Evolutionary conservation across 306 rosid genomes (phyloP).

Genomic region (Hylodesmum podocarpum): DNA sequence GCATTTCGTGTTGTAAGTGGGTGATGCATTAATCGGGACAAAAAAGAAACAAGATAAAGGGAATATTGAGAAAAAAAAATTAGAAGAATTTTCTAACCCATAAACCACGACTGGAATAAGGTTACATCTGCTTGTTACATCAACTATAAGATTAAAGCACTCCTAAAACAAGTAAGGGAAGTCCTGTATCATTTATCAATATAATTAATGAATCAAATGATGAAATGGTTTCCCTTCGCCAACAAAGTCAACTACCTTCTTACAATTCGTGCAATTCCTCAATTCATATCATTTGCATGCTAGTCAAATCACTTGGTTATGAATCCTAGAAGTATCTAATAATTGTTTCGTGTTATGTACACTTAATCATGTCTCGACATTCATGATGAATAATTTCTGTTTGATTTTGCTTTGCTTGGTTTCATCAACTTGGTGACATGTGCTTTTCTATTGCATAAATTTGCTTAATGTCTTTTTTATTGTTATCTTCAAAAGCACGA

Average conservation of each 20-base stretch:
- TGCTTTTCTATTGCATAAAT: not conserved
- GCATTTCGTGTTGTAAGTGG: too few species aligned
- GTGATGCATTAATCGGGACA: slow-evolving; percentile 13
- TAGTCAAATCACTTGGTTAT: too few species aligned
- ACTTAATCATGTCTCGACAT: too few species aligned
- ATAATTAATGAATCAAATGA: not conserved
- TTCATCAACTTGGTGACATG: not conserved
- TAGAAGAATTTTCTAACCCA: slow-evolving; percentile 59
- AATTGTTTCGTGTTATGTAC: too few species aligned
- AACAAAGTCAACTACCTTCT: slow-evolving; percentile 89
- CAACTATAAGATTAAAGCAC: slow-evolving; percentile 91
- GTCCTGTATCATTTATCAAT: slow-evolving; percentile 21
- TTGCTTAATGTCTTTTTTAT: not conserved
- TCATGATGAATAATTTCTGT: not conserved
- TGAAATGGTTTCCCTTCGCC: slow-evolving; percentile 34
- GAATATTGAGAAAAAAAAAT: slow-evolving; percentile 6
- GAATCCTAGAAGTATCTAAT: too few species aligned
- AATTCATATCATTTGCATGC: too few species aligned
- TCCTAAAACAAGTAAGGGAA: slow-evolving; percentile 51
- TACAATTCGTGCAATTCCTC: slow-evolving; percentile 88
- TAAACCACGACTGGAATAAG: slow-evolving; percentile 97
- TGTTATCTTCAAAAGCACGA: not conserved
- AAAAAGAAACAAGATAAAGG: not conserved
- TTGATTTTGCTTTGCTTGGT: not conserved
- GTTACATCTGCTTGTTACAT: slow-evolving; percentile 75